Base-by-base conservation (phyloP, 805 yeast genomes). In the Cyberlindnera nakhonratchasimensis region DNA sequence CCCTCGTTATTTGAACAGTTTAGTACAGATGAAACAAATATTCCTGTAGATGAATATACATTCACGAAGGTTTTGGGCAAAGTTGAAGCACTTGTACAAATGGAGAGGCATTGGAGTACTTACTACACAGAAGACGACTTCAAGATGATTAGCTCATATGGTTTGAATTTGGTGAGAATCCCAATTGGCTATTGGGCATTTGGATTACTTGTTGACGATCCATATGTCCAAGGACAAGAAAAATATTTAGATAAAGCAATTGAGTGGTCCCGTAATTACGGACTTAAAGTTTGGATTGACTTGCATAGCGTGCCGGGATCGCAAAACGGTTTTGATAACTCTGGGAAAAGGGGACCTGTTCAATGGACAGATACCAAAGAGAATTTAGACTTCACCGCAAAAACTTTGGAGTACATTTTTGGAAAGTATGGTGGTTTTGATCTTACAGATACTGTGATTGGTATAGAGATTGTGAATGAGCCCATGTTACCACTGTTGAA, bases 161-260 rank as follows among this genome's bases (percentile, higher is more conserved):
- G 87, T 0, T 72, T 82, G 48, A 81, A 83, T 54, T 67, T 81
- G 57, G 87, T 84, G n/a, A 65, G 93, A 37, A 72, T 86, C 28
- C 93, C 93, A 1, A 74, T 84, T 37, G 91, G 91, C 3, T 85
- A 85, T 59, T 86, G 95, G 93, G 86, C 90, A 1, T 81, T 62
- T 31, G 24, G 39, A 1, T 44, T 46, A 35, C 59, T 63, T 41
- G 62, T 64, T 11, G 61, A 57, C 24, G 88, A 82, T 59, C 86
- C 87, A 0, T 82, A 79, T 52, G 80, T 80, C 10, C 71, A 68
- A 40, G 87, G 86, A 10, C 86, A 84, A 46, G 79, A 79, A 39
- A 63, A 67, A 8, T 85, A 82, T 55, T 63, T 86, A 45, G 77
- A 82, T 34, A 63, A 74, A 43, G 86, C 87, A 1, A 64, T 86